phyloP scores from a whole-genome alignment of 31 red algal genomes.

The Porphyra umbilicalis region DNA sequence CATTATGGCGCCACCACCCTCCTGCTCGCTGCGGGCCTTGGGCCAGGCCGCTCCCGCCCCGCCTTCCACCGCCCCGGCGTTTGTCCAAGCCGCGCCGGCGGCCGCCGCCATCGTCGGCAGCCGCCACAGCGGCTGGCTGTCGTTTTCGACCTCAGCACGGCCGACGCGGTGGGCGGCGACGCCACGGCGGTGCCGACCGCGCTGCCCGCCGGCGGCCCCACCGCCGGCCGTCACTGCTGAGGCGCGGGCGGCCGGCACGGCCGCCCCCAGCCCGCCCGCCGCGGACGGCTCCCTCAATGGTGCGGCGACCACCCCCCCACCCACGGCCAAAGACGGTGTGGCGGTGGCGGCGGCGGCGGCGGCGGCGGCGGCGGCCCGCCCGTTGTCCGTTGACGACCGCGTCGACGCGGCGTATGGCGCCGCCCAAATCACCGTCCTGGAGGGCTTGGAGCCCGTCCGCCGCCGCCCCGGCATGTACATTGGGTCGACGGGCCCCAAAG shows the following conservation, averaged over 20 bases:
- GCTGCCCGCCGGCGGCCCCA: background rate
- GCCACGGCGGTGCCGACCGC: background rate
- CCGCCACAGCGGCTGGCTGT: background rate
- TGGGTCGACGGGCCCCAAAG: constrained; percentile 86
- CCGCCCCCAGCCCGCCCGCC: background rate
- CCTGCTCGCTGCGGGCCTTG: no score
- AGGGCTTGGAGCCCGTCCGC: constrained; percentile 94
- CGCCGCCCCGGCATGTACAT: constrained; percentile 99
- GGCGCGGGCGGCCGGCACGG: background rate
- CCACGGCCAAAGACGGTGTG: no score
- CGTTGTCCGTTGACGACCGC: background rate
- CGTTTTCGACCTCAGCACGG: background rate
- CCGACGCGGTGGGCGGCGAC: background rate
- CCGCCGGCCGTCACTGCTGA: background rate
- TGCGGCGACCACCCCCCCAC: background rate
- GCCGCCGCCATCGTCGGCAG: background rate
- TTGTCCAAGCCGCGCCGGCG: background rate
- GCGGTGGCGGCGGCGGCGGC: no score
- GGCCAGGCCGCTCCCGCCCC: background rate
- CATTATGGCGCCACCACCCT: no score
- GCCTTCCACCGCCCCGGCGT: background rate
- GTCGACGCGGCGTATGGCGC: constrained; percentile 57
- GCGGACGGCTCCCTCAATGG: background rate
- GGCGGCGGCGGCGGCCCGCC: background rate
- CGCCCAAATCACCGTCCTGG: constrained; percentile 81